Evolutionary conservation across 2,329 filamentous ascomycete species (phyloP), one percentile per base, ranked within the genome.

Genomic region (Chalara sp.): DNA sequence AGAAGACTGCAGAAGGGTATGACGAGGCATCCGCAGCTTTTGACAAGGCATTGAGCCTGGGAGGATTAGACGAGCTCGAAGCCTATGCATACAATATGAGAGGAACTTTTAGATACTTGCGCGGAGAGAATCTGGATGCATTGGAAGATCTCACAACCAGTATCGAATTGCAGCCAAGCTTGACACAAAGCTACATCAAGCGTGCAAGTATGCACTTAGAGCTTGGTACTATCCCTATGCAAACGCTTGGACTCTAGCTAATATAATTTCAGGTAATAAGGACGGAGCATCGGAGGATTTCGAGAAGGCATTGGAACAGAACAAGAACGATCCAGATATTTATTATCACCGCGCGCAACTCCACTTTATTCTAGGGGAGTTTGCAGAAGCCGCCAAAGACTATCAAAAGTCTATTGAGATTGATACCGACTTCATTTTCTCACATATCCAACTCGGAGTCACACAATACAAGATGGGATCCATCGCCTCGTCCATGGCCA

Each of bases 391-490:
- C 5, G 91, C 93, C 53, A 96, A 95, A 75, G 93, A 99, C 73
- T 99, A 99, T 75, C 93, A 99, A 70, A 96, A 95, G 74, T 97
- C 93, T 3, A 99, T 99, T 64, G 93, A 99, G 63, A 80, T 99
- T 32, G 93, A 99, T 75, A 81, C 83, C 61, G 84, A 89, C 60
- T 99, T 99, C 72, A 99, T 99, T 74, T 99, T 96, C 80, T 97
- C 92, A 6, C 93, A 99, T 74, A 99, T 99, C 65, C 93, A 99
- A 72, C 87, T 99, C 42, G 93, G 93, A 69, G 93, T 99, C 48
- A 99, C 93, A 46, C 93, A 99, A 72, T 99, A 99, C 78, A 99
- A 99, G 84, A 95, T 97, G 87, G 93, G 93, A 60, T 96, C 89
- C 32, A 87, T 99, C 52, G 93, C 93, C 6, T 96, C 91, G 6